Conservation (phyloP, 179 eudicot genomes). For the Drosera spatulata region DNA sequence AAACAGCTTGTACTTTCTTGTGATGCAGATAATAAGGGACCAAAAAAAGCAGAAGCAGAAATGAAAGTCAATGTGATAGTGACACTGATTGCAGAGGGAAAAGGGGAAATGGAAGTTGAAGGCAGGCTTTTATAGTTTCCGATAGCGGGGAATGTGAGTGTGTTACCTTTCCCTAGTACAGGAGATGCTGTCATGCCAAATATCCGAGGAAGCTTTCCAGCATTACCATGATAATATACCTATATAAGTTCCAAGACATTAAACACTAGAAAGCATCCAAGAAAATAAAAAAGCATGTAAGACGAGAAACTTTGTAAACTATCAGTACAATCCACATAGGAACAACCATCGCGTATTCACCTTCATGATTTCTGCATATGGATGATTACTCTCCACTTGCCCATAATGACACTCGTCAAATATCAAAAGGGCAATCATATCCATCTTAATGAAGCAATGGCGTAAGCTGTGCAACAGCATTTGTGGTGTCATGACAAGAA, state of each 20-base stretch:
- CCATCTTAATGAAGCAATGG: conserved; percentile 88
- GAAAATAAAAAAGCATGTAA: background rate
- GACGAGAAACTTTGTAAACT: background rate
- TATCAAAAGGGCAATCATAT: conserved; percentile 63
- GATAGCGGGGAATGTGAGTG: background rate
- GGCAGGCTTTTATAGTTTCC: background rate
- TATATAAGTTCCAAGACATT: conserved; percentile 17
- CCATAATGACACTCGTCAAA: conserved; percentile 99
- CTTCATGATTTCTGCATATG: conserved; percentile 98
- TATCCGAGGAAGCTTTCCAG: conserved; percentile 57
- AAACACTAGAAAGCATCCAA: background rate
- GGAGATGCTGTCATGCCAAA: conserved; percentile 99
- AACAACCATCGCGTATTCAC: conserved; percentile 17
- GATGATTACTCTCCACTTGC: conserved; percentile 86
- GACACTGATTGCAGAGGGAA: too few relatives aligned
- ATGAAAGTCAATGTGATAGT: too few relatives aligned
- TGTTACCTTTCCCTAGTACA: conserved; percentile 72
- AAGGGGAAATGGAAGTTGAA: too few relatives aligned
- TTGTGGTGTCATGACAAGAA: conserved; percentile 96
- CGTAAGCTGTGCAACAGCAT: conserved; percentile 46
- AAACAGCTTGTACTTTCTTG: background rate
- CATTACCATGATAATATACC: conserved; percentile 58
- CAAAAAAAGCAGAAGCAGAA: too few relatives aligned
- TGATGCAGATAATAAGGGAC: too few relatives aligned
- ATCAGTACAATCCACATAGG: background rate